Conservation (phyloP, 2,329 filamentous ascomycete species). For the Zasmidium angulare region DNA sequence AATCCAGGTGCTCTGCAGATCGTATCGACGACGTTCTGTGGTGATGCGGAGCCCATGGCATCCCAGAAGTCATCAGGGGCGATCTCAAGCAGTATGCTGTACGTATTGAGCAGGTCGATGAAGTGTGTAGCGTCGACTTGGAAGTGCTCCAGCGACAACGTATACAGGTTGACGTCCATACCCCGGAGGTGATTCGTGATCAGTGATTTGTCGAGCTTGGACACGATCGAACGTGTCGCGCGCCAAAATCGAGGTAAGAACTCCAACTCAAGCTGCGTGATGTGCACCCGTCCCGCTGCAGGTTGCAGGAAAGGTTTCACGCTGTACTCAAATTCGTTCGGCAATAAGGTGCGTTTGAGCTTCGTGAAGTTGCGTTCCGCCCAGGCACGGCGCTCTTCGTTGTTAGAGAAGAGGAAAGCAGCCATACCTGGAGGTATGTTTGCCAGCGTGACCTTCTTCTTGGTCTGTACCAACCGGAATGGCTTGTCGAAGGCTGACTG, state of each 20-base stretch:
- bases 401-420: constrained; percentile 76
- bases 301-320: constrained; percentile 70
- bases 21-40: constrained; percentile 78
- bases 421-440: constrained; percentile 79
- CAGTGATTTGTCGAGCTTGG: constrained; percentile 68
- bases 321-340: constrained; percentile 82
- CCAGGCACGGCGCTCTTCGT: constrained; percentile 64
- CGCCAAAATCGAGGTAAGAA: constrained; percentile 76
- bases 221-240: constrained; percentile 72
- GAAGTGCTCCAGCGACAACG: constrained; percentile 64
- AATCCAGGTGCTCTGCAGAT: constrained; percentile 73
- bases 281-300: constrained; percentile 63
- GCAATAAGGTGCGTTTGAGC: constrained; percentile 62
- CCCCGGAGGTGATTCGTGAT: constrained; percentile 76
- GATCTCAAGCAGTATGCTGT: constrained; percentile 71
- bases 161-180: constrained; percentile 70
- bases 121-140: constrained; percentile 55
- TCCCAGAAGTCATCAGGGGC: constrained; percentile 84
- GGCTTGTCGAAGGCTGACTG: constrained; percentile 72
- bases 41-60: constrained; percentile 76
- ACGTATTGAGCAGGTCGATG: constrained; percentile 66
- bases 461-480: constrained; percentile 76
- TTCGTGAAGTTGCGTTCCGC: constrained; percentile 68
- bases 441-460: constrained; percentile 73
- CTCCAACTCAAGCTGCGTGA: constrained; percentile 51